These are phyloP conservation scores for Candida ipomoeae DNA, from an alignment of 805 yeast species.

Conservation along the genomic window DNA sequence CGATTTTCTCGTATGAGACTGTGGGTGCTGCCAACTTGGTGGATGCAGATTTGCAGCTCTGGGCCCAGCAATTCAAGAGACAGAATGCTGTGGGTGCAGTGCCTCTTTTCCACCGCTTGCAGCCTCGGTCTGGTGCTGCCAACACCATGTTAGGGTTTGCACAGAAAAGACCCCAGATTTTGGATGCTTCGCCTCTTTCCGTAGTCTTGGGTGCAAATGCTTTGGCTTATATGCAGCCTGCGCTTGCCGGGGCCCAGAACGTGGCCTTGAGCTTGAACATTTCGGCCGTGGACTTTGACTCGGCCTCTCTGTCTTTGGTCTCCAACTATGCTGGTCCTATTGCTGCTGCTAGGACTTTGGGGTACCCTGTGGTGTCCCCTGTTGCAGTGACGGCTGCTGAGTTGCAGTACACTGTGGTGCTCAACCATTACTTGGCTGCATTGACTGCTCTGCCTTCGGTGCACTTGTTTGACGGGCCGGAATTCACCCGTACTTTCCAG, in stretches of 20 bases:
- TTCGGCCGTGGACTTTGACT: conserved; percentile 72
- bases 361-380: conserved; percentile 68
- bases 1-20: conserved; percentile 67
- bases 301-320: conserved; percentile 45
- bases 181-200: conserved; percentile 31
- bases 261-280: conserved; percentile 68
- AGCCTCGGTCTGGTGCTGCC: conserved; percentile 83
- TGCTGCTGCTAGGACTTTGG: conserved; percentile 57
- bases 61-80: conserved; percentile 52
- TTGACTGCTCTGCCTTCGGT: conserved; percentile 52
- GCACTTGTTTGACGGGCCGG: conserved; percentile 78
- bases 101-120: conserved; percentile 58
- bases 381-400: conserved; percentile 47
- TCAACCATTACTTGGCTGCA: conserved; percentile 58
- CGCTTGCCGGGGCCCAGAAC: conserved; percentile 34
- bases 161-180: conserved; percentile 12
- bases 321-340: conserved; percentile 64
- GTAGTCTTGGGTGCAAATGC: conserved; percentile 65
- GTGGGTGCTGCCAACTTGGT: conserved; percentile 50
- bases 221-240: conserved; percentile 62
- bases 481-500: conserved; percentile 50
- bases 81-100: conserved; percentile 51
- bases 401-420: conserved; percentile 61
- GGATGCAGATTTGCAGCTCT: conserved; percentile 54
- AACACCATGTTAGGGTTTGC: conserved; percentile 70